Conservation (phyloP, 768 basidiomycete species). For the Tulasnella sp. region DNA sequence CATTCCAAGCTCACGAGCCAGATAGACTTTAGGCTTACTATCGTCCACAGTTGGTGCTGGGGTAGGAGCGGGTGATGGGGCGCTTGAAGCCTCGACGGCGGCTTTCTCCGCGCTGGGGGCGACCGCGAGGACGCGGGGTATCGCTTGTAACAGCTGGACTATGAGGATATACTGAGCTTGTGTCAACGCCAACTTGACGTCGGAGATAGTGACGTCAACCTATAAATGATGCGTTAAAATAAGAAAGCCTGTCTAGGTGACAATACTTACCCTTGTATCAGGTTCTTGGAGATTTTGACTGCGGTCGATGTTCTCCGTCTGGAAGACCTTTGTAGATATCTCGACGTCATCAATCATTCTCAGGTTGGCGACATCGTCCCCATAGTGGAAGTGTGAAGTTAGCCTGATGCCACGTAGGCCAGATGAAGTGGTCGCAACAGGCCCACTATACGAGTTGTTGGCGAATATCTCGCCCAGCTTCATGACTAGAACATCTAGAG, state of each 20-base stretch:
- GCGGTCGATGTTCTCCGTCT: constrained; percentile 60
- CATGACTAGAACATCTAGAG: constrained; percentile 72
- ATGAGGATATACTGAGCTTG: constrained; percentile 80
- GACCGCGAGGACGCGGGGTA: constrained; percentile 65
- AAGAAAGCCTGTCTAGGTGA: constrained; percentile 15
- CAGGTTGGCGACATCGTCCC: constrained; percentile 56
- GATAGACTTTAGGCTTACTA: constrained; percentile 40
- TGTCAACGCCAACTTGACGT: constrained; percentile 81
- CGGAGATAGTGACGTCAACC: constrained; percentile 76
- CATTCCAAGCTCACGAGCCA: constrained; percentile 46
- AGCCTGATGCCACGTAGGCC: constrained; percentile 83
- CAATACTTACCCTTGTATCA: constrained; percentile 66
- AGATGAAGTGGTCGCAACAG: constrained; percentile 65
- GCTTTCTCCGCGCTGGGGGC: constrained; percentile 50
- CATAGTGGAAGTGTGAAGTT: constrained; percentile 64
- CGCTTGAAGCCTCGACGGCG: constrained; percentile 41
- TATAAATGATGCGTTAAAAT: constrained; percentile 43
- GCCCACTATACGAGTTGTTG: constrained; percentile 67
- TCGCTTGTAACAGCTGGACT: constrained; percentile 64
- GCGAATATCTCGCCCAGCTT: constrained; percentile 89
- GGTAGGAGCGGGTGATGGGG: constrained; percentile 38
- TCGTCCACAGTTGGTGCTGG: constrained; percentile 34
- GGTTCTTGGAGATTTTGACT: constrained; percentile 58
- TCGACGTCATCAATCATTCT: constrained; percentile 94
- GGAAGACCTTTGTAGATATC: constrained; percentile 67